These are phyloP conservation scores for Hyaloscypha hepaticicola DNA, from an alignment of 495 filamentous ascomycete genomes.

Conservation along the genomic window DNA sequence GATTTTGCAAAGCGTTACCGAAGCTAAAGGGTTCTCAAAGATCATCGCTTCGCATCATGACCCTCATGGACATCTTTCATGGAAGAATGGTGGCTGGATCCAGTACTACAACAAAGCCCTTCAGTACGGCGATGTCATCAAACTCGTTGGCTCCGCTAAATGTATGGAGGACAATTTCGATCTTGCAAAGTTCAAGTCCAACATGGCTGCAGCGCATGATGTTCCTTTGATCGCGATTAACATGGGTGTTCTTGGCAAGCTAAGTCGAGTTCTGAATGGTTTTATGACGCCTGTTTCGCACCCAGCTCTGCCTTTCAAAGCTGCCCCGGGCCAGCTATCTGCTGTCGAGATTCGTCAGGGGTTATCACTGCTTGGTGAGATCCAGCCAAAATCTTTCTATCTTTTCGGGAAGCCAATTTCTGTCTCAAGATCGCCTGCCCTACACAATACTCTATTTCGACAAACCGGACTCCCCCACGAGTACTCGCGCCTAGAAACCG, in stretches of 20 bases:
- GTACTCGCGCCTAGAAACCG: conserved; percentile 81
- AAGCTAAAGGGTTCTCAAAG: conserved; percentile 64
- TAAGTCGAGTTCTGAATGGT: conserved; percentile 83
- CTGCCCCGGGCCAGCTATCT: conserved; percentile 92
- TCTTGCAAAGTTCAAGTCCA: conserved; percentile 77
- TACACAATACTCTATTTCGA: conserved; percentile 87
- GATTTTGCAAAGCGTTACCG: conserved; percentile 63
- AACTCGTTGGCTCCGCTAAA: conserved; percentile 84
- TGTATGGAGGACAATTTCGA: conserved; percentile 81
- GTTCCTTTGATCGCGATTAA: conserved; percentile 91
- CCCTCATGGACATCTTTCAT: conserved; percentile 72
- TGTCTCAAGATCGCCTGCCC: conserved; percentile 76
- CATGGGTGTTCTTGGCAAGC: conserved; percentile 86
- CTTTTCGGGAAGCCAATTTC: conserved; percentile 84
- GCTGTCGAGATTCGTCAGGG: conserved; percentile 82
- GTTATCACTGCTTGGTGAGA: conserved; percentile 75
- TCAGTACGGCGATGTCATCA: conserved; percentile 87
- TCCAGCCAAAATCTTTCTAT: conserved; percentile 74
- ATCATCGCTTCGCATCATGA: conserved; percentile 98
- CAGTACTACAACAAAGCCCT: conserved; percentile 83
- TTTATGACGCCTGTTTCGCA: conserved; percentile 98
- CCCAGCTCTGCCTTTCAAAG: conserved; percentile 82
- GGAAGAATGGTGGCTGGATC: conserved; percentile 87
- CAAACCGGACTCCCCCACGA: conserved; percentile 79
- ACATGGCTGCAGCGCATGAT: conserved; percentile 67